Evolutionary conservation across 371 early-diverging fungal genomes (phyloP).

Genomic region (Lichtheimia ornata): DNA sequence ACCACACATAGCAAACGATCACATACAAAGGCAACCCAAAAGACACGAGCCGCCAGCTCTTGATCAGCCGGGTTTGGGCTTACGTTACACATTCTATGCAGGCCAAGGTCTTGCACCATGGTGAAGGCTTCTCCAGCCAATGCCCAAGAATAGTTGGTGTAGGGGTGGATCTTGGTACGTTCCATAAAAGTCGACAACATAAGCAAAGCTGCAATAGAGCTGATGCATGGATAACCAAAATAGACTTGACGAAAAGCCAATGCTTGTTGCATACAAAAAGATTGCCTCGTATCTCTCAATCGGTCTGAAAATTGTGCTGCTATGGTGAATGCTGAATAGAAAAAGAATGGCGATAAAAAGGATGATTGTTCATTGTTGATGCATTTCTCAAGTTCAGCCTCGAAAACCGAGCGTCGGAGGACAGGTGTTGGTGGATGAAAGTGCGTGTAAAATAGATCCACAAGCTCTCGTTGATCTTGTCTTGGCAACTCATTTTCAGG

Average conservation of each 20-base stretch:
- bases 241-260: constrained; percentile 24
- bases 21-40: constrained; percentile 43
- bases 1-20: constrained; percentile 43
- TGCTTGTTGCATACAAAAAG: constrained; percentile 23
- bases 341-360: constrained; percentile 41
- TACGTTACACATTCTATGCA: constrained; percentile 29
- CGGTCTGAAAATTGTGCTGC: constrained; percentile 34
- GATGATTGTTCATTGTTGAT: constrained; percentile 7
- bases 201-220: constrained; percentile 34
- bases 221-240: constrained; percentile 28
- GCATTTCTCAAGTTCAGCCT: constrained; percentile 19
- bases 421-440: constrained; percentile 58
- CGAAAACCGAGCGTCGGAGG: constrained; percentile 37
- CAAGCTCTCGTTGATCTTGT: constrained; percentile 33
- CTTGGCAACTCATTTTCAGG: constrained; percentile 2
- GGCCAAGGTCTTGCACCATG: constrained; percentile 45
- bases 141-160: constrained; percentile 35
- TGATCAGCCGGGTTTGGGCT: constrained; percentile 14
- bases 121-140: constrained; percentile 44
- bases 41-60: constrained; percentile 37
- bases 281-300: constrained; percentile 1
- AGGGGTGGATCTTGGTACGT: constrained; percentile 19
- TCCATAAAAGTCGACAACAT: constrained; percentile 37
- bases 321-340: constrained; percentile 43
- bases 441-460: constrained; percentile 55